Conservation (phyloP, 345 rosid species). For the Acer saccharum region DNA sequence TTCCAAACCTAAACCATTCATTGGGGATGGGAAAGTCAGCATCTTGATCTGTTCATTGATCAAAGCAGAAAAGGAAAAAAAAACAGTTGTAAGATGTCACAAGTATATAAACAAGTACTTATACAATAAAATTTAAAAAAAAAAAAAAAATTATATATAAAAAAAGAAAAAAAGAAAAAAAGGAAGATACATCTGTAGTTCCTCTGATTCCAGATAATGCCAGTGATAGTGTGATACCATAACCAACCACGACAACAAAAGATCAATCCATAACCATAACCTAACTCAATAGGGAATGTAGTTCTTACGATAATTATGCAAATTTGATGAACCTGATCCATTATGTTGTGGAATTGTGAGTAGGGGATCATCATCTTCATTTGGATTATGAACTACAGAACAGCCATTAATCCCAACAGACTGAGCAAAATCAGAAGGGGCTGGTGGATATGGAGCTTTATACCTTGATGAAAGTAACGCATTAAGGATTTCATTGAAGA, state of each 20-base stretch:
- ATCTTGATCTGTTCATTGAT: slow-evolving; percentile 44
- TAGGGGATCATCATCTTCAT: slow-evolving; percentile 54
- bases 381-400: slow-evolving; percentile 35
- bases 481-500: slow-evolving; percentile 89
- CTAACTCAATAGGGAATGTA: slow-evolving; percentile 16
- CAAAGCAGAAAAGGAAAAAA: slow-evolving; percentile 25
- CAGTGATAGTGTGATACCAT: background rate
- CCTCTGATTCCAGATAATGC: slow-evolving; percentile 40
- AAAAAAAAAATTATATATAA: background rate
- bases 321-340: slow-evolving; percentile 36
- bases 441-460: slow-evolving; percentile 81
- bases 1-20: slow-evolving; percentile 67
- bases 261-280: slow-evolving; percentile 27
- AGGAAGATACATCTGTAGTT: slow-evolving; percentile 32
- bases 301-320: slow-evolving; percentile 36
- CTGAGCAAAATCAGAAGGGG: slow-evolving; percentile 57
- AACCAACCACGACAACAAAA: slow-evolving; percentile 8
- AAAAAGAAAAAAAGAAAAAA: background rate
- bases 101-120: background rate
- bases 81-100: background rate
- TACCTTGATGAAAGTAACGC: slow-evolving; percentile 80
- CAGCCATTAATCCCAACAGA: slow-evolving; percentile 39
- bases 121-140: background rate
- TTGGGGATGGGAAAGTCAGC: slow-evolving; percentile 42
- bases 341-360: slow-evolving; percentile 36